A percentile compares a stretch with the other conserved stretches of the same genome.
phyloP scores from a whole-genome alignment of 139 green algal genomes.

The Choricystis sp. region DNA sequence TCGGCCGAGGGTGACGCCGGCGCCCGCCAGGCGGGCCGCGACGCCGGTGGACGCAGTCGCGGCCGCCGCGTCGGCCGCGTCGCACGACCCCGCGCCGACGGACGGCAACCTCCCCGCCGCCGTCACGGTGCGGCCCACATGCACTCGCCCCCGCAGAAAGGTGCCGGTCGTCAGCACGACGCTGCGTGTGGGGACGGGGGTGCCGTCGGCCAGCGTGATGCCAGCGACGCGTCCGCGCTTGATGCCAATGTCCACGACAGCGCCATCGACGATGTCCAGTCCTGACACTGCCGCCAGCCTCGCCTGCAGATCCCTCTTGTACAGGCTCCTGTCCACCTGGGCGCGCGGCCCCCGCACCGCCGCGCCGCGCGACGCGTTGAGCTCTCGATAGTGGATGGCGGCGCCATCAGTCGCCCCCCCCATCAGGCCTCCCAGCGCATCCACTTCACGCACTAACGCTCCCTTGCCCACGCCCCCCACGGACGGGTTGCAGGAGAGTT shows the following conservation, averaged over 20 bases:
- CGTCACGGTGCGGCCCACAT: conserved; percentile 29
- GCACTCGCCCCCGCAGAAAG: conserved; percentile 31
- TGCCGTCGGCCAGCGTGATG: conserved; percentile 17
- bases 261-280: conserved; percentile 26
- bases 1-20: conserved; percentile 20
- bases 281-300: conserved; percentile 1
- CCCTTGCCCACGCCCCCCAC: conserved; percentile 45
- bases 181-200: conserved; percentile 10
- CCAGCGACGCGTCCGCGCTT: conserved; percentile 7
- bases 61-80: conserved; percentile 11
- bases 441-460: conserved; percentile 36
- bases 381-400: conserved; percentile 42
- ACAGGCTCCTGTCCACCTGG: conserved; percentile 42
- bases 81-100: not conserved
- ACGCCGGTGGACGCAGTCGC: conserved; percentile 14
- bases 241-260: conserved; percentile 17
- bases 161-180: conserved; percentile 41
- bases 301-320: conserved; percentile 29
- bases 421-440: conserved; percentile 41
- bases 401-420: conserved; percentile 24
- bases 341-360: conserved; percentile 33
- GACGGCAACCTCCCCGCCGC: too few relatives aligned
- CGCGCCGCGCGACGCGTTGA: conserved; percentile 36
- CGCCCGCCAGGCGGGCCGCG: conserved; percentile 11
- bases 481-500: conserved; percentile 47